These are phyloP conservation scores for Harringtonia aguacate DNA, from an alignment of 2,329 filamentous ascomycete species.

Conservation along the genomic window DNA sequence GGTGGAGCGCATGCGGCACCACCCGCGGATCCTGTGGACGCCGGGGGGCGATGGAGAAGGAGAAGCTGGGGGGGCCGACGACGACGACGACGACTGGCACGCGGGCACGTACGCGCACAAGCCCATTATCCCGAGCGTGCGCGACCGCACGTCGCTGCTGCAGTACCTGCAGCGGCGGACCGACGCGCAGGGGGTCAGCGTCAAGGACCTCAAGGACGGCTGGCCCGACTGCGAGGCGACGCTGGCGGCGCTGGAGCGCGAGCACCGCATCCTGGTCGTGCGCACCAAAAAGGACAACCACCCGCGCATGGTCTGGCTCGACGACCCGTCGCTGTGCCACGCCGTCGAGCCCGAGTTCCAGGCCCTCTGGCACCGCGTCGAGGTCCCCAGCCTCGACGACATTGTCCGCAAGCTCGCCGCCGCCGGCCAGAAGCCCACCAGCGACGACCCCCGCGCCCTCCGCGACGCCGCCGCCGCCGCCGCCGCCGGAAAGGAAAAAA, in stretches of 20 bases:
- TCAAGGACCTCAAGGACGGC: conserved; percentile 91
- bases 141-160: conserved; percentile 65
- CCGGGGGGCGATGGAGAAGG: conserved; percentile 42
- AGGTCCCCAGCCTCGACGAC: conserved; percentile 64
- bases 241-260: conserved; percentile 65
- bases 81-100: conserved; percentile 31
- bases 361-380: conserved; percentile 70
- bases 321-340: conserved; percentile 69
- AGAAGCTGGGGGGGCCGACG: not conserved
- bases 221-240: conserved; percentile 78
- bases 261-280: conserved; percentile 74
- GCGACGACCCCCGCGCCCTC: conserved; percentile 55
- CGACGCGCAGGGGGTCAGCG: conserved; percentile 68
- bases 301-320: conserved; percentile 77
- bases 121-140: conserved; percentile 71
- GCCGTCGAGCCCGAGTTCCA: conserved; percentile 74
- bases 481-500: conserved; percentile 52
- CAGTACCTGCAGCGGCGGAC: conserved; percentile 71
- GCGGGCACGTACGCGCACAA: conserved; percentile 71
- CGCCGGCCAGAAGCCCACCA: conserved; percentile 75
- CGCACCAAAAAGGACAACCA: conserved; percentile 88
- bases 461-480: conserved; percentile 42
- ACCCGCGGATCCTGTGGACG: conserved; percentile 47
- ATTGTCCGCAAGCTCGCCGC: conserved; percentile 67
- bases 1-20: conserved; percentile 55